These are phyloP conservation scores for Ceratocystis diversiconidia DNA, from an alignment of 2,329 filamentous ascomycete species.

Conservation along the genomic window DNA sequence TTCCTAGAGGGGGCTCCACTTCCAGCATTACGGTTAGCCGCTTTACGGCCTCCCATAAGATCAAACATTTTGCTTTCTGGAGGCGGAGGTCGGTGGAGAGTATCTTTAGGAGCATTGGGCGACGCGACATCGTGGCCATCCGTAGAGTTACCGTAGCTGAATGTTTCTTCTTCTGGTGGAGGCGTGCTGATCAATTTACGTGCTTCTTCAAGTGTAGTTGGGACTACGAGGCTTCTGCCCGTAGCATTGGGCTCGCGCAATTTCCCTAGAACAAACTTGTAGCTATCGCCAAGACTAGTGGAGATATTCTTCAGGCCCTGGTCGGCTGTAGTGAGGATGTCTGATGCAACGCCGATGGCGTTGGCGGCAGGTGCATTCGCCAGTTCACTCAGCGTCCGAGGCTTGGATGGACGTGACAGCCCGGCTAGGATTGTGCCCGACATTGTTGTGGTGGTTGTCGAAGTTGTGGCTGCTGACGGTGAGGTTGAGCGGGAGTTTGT, in stretches of 20 bases:
- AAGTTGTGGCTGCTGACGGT: not conserved
- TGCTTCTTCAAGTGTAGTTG: slow-evolving; percentile 86
- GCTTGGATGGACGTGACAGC: slow-evolving; percentile 28
- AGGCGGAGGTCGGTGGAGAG: slow-evolving; percentile 21
- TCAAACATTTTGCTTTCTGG: slow-evolving; percentile 54
- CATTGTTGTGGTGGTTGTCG: not conserved
- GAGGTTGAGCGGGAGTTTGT: not conserved
- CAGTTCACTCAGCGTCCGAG: slow-evolving; percentile 67
- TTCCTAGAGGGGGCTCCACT: slow-evolving; percentile 45
- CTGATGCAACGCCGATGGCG: slow-evolving; percentile 67
- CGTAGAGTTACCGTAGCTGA: slow-evolving; percentile 32
- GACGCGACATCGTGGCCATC: slow-evolving; percentile 20
- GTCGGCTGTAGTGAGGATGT: slow-evolving; percentile 77
- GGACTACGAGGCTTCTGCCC: slow-evolving; percentile 44
- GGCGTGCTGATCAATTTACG: slow-evolving; percentile 72
- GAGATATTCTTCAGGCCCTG: slow-evolving; percentile 86
- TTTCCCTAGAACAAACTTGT: slow-evolving; percentile 83
- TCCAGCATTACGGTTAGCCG: slow-evolving; percentile 34
- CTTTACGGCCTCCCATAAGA: slow-evolving; percentile 53
- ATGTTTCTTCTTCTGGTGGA: slow-evolving; percentile 38
- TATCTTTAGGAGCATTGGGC: not conserved
- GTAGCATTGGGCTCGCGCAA: slow-evolving; percentile 49
- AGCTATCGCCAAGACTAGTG: slow-evolving; percentile 77
- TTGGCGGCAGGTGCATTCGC: slow-evolving; percentile 66
- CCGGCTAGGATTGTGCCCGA: slow-evolving; percentile 9